phyloP scores from a whole-genome alignment of 148 eudicot species.

The Persicaria tinctoria region DNA sequence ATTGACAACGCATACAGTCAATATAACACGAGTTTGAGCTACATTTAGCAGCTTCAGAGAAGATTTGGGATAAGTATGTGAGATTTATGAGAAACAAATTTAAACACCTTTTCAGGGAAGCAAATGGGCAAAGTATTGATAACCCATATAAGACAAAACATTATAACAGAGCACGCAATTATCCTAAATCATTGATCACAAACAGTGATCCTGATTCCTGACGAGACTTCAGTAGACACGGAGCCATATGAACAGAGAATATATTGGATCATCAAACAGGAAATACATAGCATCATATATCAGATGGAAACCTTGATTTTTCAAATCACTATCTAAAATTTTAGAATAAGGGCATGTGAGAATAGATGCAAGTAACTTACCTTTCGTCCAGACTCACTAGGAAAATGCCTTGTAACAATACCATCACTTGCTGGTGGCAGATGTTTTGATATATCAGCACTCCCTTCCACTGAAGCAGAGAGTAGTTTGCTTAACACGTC shows the following conservation, averaged over 20 bases:
- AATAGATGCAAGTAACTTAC: slow-evolving; percentile 21
- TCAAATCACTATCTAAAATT: background rate
- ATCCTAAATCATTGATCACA: background rate
- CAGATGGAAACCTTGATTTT: background rate
- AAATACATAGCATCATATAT: background rate
- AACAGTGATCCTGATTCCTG: background rate
- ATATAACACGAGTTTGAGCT: background rate
- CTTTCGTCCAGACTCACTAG: slow-evolving; percentile 12
- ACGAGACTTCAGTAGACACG: background rate
- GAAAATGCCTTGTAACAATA: slow-evolving; percentile 2
- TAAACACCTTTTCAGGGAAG: background rate
- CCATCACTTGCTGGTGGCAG: background rate
- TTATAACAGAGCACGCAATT: no score
- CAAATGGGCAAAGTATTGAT: background rate
- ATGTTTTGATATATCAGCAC: background rate
- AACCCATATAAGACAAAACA: no score
- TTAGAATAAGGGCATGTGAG: background rate
- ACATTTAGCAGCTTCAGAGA: background rate
- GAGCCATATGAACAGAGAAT: background rate
- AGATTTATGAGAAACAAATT: background rate
- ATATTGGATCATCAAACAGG: background rate
- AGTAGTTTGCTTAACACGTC: slow-evolving; percentile 9
- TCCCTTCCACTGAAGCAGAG: slow-evolving; percentile 1
- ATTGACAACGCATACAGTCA: background rate
- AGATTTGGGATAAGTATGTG: background rate